Evolutionary conservation across 2,329 filamentous ascomycete genomes (phyloP), one percentile per base, ranked within the genome.

Genomic region (Decorospora gaudefroyi): DNA sequence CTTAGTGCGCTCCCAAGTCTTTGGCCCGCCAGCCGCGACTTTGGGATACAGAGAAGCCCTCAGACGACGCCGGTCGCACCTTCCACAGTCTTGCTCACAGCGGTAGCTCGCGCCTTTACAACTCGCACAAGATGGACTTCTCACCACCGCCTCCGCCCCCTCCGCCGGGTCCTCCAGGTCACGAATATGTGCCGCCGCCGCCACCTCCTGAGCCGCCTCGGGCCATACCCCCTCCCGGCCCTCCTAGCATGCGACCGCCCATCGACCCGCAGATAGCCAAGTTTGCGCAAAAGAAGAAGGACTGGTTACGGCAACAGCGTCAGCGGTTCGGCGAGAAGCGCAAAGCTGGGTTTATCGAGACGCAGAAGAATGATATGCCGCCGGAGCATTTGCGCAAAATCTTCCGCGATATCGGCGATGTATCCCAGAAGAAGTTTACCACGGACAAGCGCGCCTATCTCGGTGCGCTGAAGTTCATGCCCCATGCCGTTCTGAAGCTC

Each of bases 401-500:
- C 54, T 92, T 99, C 47, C 90, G 88, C 71, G 93, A 99, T 72
- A 99, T 99, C 68, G 95, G 95, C 60, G 93, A 99, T 78, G 92
- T 99, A 36, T 97, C 92, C 40, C 95, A 99, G 73, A 97, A 96
- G 78, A 97, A 96, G 72, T 99, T 96, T 77, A 96, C 90, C 57
- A 96, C 87, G 67, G 93, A 99, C 76, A 99, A 99, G 80, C 84
- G 93, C 59, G 96, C 91, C 73, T 99, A 99, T 71, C 80, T 99
- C 33, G 95, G 95, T 52, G 93, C 95, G 22, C 75, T 99, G 53
- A 99, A 99, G 75, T 99, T 96, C 75, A 99, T 99, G 93, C 93
- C 93, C 1, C 93, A 99, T 69, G 93, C 93, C 4, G 93, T 99
- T 8, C 75, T 99, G 75, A 99, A 99, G 77, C 80, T 99, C 16